Conservation (phyloP, 331 rosid species). For the Pyrus hybrid region DNA sequence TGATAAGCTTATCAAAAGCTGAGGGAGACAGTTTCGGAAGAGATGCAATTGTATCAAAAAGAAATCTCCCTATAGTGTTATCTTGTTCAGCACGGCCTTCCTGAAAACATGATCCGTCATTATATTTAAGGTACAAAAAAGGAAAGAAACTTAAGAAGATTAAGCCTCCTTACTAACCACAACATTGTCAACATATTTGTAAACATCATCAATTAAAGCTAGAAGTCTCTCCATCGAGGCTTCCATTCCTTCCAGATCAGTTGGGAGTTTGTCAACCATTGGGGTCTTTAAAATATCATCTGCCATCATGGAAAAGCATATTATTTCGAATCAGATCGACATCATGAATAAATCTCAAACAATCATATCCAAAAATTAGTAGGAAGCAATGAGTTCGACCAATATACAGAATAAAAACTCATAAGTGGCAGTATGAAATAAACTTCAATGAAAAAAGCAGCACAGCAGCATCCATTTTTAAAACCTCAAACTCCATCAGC, state of each 20-base stretch:
- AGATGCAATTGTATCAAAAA: constrained; percentile 66
- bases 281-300: constrained; percentile 76
- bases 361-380: neutral
- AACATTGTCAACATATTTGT: constrained; percentile 87
- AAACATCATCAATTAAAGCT: constrained; percentile 73
- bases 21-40: constrained; percentile 66
- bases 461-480: neutral
- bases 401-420: neutral
- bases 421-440: neutral
- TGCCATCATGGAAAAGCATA: constrained; percentile 23
- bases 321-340: neutral
- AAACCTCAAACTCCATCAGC: neutral
- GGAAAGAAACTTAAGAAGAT: neutral
- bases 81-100: constrained; percentile 73
- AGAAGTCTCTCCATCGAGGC: constrained; percentile 78
- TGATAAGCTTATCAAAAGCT: constrained; percentile 74
- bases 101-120: constrained; percentile 26
- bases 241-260: constrained; percentile 99
- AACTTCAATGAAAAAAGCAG: neutral
- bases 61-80: constrained; percentile 65
- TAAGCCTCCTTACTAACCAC: constrained; percentile 51
- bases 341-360: neutral
- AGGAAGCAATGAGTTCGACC: neutral
- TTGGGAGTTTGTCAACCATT: constrained; percentile 75
- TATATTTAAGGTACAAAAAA: neutral